Evolutionary conservation across 225 moss, liverwort and hornwort genomes (phyloP).

Genomic region (Pseudoscleropodium purum): DNA sequence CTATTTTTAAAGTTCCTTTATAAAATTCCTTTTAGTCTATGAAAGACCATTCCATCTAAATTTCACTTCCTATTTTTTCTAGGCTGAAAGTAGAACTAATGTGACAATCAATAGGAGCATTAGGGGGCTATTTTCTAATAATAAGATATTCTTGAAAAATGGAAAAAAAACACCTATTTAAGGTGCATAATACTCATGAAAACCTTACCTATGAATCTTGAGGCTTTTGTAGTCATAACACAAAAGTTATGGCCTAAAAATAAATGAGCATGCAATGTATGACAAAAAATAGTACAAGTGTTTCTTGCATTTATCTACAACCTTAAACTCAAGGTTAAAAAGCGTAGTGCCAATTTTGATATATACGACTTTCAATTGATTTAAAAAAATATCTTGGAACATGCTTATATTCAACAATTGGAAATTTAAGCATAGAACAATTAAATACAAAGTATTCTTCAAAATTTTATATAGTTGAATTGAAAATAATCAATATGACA

Average conservation of each 20-base stretch:
- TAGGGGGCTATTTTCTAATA: background rate
- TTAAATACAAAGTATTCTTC: background rate
- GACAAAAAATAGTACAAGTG: background rate
- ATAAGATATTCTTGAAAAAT: background rate
- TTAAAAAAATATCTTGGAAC: too few species aligned
- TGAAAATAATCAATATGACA: background rate
- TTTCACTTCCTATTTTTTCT: background rate
- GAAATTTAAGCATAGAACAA: background rate
- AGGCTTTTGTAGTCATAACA: accelerated
- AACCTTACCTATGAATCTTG: background rate
- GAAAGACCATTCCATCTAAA: background rate
- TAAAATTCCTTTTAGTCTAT: accelerated
- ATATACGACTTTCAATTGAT: background rate
- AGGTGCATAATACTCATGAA: background rate
- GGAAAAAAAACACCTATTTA: too few species aligned
- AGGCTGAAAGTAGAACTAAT: background rate
- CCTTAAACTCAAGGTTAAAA: background rate
- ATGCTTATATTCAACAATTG: background rate
- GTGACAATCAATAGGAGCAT: background rate
- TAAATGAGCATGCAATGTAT: accelerated
- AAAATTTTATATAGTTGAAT: background rate
- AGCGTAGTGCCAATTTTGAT: background rate
- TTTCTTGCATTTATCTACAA: background rate
- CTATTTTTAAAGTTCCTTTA: background rate
- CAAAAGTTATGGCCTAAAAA: background rate